Conservation (phyloP, 2,329 filamentous ascomycete genomes). For the Monosporascus sp. region DNA sequence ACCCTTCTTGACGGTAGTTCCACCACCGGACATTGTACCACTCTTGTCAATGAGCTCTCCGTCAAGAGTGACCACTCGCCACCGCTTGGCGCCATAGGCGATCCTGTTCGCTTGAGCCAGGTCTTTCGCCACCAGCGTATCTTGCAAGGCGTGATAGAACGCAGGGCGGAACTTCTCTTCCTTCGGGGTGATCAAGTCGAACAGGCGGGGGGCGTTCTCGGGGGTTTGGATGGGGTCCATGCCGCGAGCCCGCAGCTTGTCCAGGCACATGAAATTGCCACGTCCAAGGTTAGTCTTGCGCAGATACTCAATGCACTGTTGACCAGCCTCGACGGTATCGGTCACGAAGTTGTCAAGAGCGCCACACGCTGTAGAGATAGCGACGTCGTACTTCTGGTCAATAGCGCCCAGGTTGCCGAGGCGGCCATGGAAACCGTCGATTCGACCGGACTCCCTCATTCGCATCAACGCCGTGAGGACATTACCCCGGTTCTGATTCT, state of each 20-base stretch:
- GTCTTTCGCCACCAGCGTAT: conserved; percentile 89
- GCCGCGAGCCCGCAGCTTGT: conserved; percentile 76
- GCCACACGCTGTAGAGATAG: conserved; percentile 95
- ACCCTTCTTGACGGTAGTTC: conserved; percentile 81
- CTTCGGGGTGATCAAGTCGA: conserved; percentile 87
- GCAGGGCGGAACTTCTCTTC: conserved; percentile 81
- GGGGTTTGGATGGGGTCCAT: conserved; percentile 79
- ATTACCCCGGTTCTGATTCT: conserved; percentile 87
- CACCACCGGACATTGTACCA: conserved; percentile 97
- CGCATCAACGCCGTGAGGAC: conserved; percentile 90
- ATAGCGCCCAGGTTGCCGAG: conserved; percentile 93
- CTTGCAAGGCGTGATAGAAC: conserved; percentile 92
- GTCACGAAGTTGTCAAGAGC: conserved; percentile 94
- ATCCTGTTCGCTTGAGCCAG: conserved; percentile 96
- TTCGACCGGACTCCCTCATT: conserved; percentile 90
- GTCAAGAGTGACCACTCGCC: conserved; percentile 93
- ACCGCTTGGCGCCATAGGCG: conserved; percentile 86
- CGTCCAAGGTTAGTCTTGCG: conserved; percentile 95
- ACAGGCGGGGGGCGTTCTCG: conserved; percentile 85
- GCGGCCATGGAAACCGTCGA: conserved; percentile 93
- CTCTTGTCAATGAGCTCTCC: conserved; percentile 97
- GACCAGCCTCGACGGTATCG: conserved; percentile 89
- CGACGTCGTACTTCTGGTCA: conserved; percentile 89
- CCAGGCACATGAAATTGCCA: conserved; percentile 93
- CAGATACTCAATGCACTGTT: conserved; percentile 96